Evolutionary conservation across 768 basidiomycete genomes (phyloP).

Genomic region (Nidula microcarpa): DNA sequence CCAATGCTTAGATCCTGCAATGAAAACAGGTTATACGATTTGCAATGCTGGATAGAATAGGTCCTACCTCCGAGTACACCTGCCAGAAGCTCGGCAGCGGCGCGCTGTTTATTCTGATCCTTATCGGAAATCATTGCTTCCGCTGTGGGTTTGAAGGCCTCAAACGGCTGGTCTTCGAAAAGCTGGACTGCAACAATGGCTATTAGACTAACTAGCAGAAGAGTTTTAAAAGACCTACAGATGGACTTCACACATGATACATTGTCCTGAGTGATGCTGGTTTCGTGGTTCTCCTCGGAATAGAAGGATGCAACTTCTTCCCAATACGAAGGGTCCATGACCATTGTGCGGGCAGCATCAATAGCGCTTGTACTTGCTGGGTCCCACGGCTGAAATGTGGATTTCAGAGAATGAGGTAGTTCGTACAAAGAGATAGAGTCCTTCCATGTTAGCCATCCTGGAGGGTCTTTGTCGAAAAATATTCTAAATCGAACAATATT

Average conservation of each 20-base stretch:
- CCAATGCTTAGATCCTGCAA: slow-evolving; percentile 84
- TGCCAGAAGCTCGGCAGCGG: slow-evolving; percentile 80
- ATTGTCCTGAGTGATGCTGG: slow-evolving; percentile 61
- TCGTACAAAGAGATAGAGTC: slow-evolving; percentile 40
- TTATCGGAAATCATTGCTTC: slow-evolving; percentile 64
- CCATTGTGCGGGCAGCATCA: slow-evolving; percentile 44
- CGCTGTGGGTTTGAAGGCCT: slow-evolving; percentile 55
- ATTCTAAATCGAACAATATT: slow-evolving; percentile 25
- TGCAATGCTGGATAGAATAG: neutral
- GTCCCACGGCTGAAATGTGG: slow-evolving; percentile 63
- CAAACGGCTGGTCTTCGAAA: slow-evolving; percentile 70
- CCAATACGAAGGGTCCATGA: slow-evolving; percentile 57
- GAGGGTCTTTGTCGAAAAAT: slow-evolving; percentile 51
- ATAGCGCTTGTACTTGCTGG: slow-evolving; percentile 45
- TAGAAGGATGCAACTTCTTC: slow-evolving; percentile 63
- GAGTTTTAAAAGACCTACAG: slow-evolving; percentile 38
- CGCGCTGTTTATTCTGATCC: slow-evolving; percentile 85
- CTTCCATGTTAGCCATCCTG: slow-evolving; percentile 72
- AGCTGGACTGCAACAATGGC: slow-evolving; percentile 56
- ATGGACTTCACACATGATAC: slow-evolving; percentile 73
- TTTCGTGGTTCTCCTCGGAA: slow-evolving; percentile 75
- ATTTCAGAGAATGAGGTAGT: slow-evolving; percentile 41
- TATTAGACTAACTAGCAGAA: slow-evolving; percentile 1
- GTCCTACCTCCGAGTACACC: slow-evolving; percentile 59
- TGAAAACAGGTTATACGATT: slow-evolving; percentile 7